Evolutionary conservation across 2,329 filamentous ascomycete species (phyloP), one percentile per base, ranked within the genome.

Genomic region (Ilyonectria destructans): DNA sequence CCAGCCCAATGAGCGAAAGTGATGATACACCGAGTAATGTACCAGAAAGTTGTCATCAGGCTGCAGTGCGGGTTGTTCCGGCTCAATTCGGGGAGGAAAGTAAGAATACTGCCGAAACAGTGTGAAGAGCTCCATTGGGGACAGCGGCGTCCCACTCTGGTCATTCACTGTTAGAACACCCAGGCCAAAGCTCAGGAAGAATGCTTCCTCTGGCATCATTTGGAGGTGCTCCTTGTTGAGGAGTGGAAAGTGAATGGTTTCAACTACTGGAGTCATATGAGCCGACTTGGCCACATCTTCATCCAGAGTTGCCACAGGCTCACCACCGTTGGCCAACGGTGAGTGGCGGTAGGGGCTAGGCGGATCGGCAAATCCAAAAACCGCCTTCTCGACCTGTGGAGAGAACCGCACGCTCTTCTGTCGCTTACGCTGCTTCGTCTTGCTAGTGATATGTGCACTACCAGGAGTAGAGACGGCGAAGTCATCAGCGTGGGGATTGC

Each of bases 1-100:
- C 96, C 96, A 99, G 26, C 96, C 96, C 0, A 98, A 86, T 0
- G 95, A 97, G 43, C 96, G 92, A 83, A 97, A 99, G 79, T 99
- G 96, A 78, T 99, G 96, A 80, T 97, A 99, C 19, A 94, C 94
- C 13, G 90, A 91, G 77, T 98, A 99, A 65, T 94, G 91, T 1
- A 97, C 80, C 21, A 98, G 84, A 80, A 99, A 99, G 0, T 90
- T 88, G 75, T 97, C 93, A 79, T 97, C 94, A 0, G 94, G 90
- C 17, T 87, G 85, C 3, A 94, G 85, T 12, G 81, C 77, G 8
- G 78, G 75, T 13, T 78, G 78, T 3, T 78, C 73, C 0, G 80
- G 74, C 1, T 76, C 78, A 3, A 77, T 71, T 12, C 84, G 84
- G 9, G 91, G 86, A 8, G 93, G 92, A 59, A 92, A 93, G 74